Conservation (phyloP, 139 green algal species). For the Nannochloris sp. region DNA sequence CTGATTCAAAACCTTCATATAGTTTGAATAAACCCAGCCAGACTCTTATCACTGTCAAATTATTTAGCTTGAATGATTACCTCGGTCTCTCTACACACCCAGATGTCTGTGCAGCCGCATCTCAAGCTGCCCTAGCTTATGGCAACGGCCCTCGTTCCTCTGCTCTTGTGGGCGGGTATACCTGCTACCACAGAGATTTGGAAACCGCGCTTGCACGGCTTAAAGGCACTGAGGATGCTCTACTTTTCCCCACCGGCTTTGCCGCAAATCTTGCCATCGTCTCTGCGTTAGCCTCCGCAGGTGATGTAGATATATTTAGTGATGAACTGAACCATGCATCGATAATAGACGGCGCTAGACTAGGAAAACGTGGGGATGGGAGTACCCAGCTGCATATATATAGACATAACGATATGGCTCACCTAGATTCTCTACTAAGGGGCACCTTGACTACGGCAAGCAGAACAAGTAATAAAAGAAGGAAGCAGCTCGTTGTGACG, state of each 20-base stretch:
- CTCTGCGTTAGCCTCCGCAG: slow-evolving; percentile 28
- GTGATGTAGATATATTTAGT: slow-evolving; percentile 58
- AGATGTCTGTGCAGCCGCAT: slow-evolving; percentile 51
- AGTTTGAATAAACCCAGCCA: not conserved
- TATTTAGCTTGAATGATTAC: slow-evolving; percentile 94
- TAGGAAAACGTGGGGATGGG: slow-evolving; percentile 35
- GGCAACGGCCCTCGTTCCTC: slow-evolving; percentile 33
- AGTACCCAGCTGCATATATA: slow-evolving; percentile 55
- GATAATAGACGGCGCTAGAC: slow-evolving; percentile 85
- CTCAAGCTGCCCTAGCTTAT: slow-evolving; percentile 28
- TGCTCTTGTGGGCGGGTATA: slow-evolving; percentile 81
- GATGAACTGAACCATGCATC: slow-evolving; percentile 95
- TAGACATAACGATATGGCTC: slow-evolving; percentile 80
- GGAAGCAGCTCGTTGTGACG: slow-evolving; percentile 69
- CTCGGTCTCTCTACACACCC: slow-evolving; percentile 82
- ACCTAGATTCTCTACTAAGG: slow-evolving; percentile 67
- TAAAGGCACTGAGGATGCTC: slow-evolving; percentile 67
- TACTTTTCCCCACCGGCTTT: slow-evolving; percentile 85
- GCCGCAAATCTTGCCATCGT: slow-evolving; percentile 83
- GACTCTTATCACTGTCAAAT: slow-evolving; percentile 25
- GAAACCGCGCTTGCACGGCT: slow-evolving; percentile 77
- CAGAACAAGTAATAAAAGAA: not conserved
- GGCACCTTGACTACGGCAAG: no score
- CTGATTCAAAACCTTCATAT: not conserved
- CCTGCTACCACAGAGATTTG: slow-evolving; percentile 60